These are phyloP conservation scores for Fusarium metavorans DNA, from an alignment of 2,329 filamentous ascomycete species.

Conservation along the genomic window DNA sequence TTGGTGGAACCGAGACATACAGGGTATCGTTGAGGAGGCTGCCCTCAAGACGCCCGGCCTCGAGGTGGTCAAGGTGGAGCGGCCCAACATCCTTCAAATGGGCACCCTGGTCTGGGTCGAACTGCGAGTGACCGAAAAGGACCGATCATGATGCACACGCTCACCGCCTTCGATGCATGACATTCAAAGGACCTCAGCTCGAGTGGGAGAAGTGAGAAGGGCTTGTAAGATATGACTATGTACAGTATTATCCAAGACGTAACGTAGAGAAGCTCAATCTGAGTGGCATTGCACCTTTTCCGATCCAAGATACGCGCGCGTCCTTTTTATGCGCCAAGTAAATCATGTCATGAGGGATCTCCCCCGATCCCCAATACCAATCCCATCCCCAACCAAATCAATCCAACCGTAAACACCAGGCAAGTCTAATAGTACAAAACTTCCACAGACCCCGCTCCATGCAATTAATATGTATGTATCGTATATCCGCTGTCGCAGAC, in stretches of 20 bases:
- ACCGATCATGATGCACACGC: background rate
- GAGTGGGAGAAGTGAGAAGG: conserved; percentile 29
- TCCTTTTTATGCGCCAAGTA: conserved; percentile 35
- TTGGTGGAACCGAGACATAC: conserved; percentile 77
- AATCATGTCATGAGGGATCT: conserved; percentile 28
- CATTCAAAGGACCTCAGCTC: background rate
- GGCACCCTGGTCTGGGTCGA: conserved; percentile 72
- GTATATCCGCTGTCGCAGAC: conserved; percentile 42
- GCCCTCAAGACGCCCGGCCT: conserved; percentile 62
- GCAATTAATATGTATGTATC: conserved; percentile 42
- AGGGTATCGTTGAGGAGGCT: conserved; percentile 64
- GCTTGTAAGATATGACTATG: conserved; percentile 41
- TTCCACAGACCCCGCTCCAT: conserved; percentile 45
- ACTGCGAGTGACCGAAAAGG: conserved; percentile 56
- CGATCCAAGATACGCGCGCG: conserved; percentile 20
- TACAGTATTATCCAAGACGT: conserved; percentile 39
- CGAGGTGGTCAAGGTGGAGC: conserved; percentile 66
- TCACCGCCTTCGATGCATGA: background rate
- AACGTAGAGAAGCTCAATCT: conserved; percentile 36
- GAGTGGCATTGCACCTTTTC: conserved; percentile 45
- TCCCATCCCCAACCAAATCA: conserved; percentile 36
- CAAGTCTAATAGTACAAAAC: conserved; percentile 49
- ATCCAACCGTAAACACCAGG: conserved; percentile 34
- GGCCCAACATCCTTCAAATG: conserved; percentile 64
- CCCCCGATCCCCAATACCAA: conserved; percentile 34